Evolutionary conservation across 495 filamentous ascomycete genomes (phyloP).

Genomic region (Aspergillus homomorphus): DNA sequence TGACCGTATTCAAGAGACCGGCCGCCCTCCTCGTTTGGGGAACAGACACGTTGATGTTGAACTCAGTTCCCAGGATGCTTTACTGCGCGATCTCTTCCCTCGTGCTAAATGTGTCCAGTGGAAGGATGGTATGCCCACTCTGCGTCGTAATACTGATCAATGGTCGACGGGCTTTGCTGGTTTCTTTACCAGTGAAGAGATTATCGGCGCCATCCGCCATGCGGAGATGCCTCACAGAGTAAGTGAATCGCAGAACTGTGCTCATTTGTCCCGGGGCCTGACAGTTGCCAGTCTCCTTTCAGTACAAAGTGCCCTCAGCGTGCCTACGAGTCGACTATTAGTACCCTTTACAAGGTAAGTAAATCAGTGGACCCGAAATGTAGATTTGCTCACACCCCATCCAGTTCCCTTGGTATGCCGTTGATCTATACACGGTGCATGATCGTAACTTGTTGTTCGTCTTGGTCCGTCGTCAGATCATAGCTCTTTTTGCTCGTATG

Average conservation of each 20-base stretch:
- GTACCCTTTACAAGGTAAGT: slow-evolving; percentile 65
- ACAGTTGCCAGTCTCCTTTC: slow-evolving; percentile 55
- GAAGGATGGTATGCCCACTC: slow-evolving; percentile 47
- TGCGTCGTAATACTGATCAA: slow-evolving; percentile 38
- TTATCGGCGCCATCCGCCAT: slow-evolving; percentile 63
- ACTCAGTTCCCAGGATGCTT: slow-evolving; percentile 54
- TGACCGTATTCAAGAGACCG: slow-evolving; percentile 42
- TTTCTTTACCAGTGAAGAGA: slow-evolving; percentile 69
- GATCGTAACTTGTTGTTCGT: slow-evolving; percentile 60
- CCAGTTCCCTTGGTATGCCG: slow-evolving; percentile 67
- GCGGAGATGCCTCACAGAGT: slow-evolving; percentile 66
- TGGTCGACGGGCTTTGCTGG: slow-evolving; percentile 67
- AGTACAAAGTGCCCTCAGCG: slow-evolving; percentile 64
- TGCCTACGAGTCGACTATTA: slow-evolving; percentile 72
- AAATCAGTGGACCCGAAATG: neutral
- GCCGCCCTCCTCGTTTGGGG: slow-evolving; percentile 56
- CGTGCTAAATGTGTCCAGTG: slow-evolving; percentile 61
- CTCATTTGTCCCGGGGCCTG: neutral
- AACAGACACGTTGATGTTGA: slow-evolving; percentile 62
- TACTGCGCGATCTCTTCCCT: slow-evolving; percentile 69
- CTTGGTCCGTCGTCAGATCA: slow-evolving; percentile 47
- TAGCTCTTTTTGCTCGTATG: slow-evolving; percentile 39
- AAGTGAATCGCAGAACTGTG: slow-evolving; percentile 30
- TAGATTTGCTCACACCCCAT: slow-evolving; percentile 8
- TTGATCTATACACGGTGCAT: slow-evolving; percentile 59